Base-by-base conservation (phyloP, 495 filamentous ascomycete genomes). In the Penicillium subrubescens region DNA sequence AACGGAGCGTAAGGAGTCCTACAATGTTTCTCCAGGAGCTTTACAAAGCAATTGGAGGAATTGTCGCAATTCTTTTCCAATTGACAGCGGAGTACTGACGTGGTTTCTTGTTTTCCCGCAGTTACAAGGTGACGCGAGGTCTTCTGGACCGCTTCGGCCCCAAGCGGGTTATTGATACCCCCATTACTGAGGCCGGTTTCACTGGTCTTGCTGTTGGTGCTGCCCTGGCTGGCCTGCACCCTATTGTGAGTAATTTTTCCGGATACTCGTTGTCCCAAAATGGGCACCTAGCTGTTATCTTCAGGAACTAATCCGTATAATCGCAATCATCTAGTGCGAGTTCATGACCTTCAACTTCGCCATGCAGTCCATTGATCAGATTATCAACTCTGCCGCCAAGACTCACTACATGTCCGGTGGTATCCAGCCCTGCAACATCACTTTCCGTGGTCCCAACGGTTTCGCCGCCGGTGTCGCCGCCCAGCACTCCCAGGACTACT, bases 301-400 rank as follows among this genome's bases (percentile, higher is more conserved):
- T 39, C 37, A 48, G 39, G n/a, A 23, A 37, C 48, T 62, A 48
- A 62, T 48, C 15, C 31, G 39, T 56, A 5, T 11, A 19, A 23
- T 15, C 50, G 21, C 43, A 19, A 35, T 41, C 35, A 34, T 64
- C 34, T 74, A 96, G 92, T 96, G 92, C 86, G 93, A 97, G 81
- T 99, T 99, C 87, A 99, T 99, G 95, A 99, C 95, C 70, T 99
- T 97, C 91, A 99, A 99, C 86, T 99, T 99, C 77, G 95, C 95
- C 79, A 99, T 99, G 95, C 95, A 99, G 84, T 90, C 95, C 67
- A 99, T 99, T 79, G 95, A 99, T 80, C 95, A 99, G 77, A 93
- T 99, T 77, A 94, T 99, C 88, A 99, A 99, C 87, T 97, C 93
- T 54, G 95, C 93, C 59, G 95, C 93, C 67, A 99, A 98, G 84